These are phyloP conservation scores for Candida qinlingensis DNA, from an alignment of 805 yeast genomes.

Conservation along the genomic window DNA sequence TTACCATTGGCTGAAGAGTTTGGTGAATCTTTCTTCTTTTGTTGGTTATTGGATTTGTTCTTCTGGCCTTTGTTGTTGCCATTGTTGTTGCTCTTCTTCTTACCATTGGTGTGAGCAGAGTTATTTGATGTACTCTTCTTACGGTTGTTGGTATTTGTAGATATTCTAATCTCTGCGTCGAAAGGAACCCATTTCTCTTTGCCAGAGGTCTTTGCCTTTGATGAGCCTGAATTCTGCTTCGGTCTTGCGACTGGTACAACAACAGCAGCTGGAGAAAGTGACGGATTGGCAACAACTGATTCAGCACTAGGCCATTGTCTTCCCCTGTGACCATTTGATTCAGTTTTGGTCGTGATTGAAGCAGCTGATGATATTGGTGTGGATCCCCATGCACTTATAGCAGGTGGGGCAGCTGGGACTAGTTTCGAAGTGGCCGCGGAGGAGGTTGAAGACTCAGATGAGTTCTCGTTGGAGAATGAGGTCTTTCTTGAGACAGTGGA, in stretches of 20 bases:
- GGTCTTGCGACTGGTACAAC: background rate
- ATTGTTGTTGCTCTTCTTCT: conserved; percentile 11
- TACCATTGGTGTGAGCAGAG: conserved; percentile 3
- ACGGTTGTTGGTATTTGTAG: conserved; percentile 7
- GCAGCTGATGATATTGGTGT: conserved; percentile 3
- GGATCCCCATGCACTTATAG: conserved; percentile 24
- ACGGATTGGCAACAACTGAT: conserved; percentile 8
- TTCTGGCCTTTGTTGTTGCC: conserved; percentile 3
- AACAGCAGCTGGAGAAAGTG: background rate
- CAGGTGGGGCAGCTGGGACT: conserved; percentile 25
- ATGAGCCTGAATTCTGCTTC: conserved; percentile 1
- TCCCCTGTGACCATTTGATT: conserved; percentile 2
- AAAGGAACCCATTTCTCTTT: conserved; percentile 70
- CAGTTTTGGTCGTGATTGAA: background rate
- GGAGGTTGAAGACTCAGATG: conserved; percentile 3
- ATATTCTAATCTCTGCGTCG: conserved; percentile 45
- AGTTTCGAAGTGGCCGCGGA: conserved; percentile 18
- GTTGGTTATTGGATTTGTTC: background rate
- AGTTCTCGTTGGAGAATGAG: conserved; percentile 1
- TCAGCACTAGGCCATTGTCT: conserved; percentile 23
- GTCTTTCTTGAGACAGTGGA: background rate
- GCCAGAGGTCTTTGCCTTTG: conserved; percentile 20
- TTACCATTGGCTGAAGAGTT: background rate
- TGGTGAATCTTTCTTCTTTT: conserved; percentile 3
- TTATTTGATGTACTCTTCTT: conserved; percentile 4